Evolutionary conservation across 495 filamentous ascomycete genomes (phyloP), one percentile per base, ranked within the genome.

Genomic region (Annulohypoxylon maeteangense): DNA sequence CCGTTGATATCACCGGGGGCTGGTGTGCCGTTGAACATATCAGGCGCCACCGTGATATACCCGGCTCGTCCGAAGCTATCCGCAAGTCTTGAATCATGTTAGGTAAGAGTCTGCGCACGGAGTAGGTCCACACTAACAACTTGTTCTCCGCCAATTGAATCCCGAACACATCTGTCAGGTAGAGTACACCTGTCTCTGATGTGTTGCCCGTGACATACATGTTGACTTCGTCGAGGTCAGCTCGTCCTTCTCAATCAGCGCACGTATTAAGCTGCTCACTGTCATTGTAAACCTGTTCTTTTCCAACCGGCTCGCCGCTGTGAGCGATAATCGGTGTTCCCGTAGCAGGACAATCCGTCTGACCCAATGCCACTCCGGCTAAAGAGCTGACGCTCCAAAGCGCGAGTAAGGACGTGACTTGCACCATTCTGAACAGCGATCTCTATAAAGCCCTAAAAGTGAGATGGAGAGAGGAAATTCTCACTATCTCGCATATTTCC

Each of bases 21-120:
- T 4, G 81, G 81, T 60, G 90, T 86, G 61, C 90, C 90, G 34
- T 85, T 76, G 82, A 93, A 92, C 61, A 94, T 83, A 75, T 95
- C 92, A 12, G 92, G 92, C 63, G 91, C 85, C 22, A 93, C 79
- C 60, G 88, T 88, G 34, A 92, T 83, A 80, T 93, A 94, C 53
- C 92, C 92, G 61, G 90, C 90, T 70, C 86, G 86, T 58, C 92
- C 92, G 75, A 88, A 92, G 75, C 88, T 87, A 78, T 95, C 92
- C 67, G 90, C 91, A 32, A 94, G 83, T 32, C 84, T 87, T 40
- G 47, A 11, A 55, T 18, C 7, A 54, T 65, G 48, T 55, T 12
- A 62, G 48, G 54, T 40, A 16, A 50, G 50, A 7, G 22, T 16
- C 27, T n/a, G 14, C 27, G 44, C 31, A 18, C 14, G 31, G 32